A percentile compares a stretch with the other conserved stretches of the same genome.
These are phyloP conservation scores for Lentinula edodes DNA, from an alignment of 768 basidiomycete genomes.

Conservation along the genomic window DNA sequence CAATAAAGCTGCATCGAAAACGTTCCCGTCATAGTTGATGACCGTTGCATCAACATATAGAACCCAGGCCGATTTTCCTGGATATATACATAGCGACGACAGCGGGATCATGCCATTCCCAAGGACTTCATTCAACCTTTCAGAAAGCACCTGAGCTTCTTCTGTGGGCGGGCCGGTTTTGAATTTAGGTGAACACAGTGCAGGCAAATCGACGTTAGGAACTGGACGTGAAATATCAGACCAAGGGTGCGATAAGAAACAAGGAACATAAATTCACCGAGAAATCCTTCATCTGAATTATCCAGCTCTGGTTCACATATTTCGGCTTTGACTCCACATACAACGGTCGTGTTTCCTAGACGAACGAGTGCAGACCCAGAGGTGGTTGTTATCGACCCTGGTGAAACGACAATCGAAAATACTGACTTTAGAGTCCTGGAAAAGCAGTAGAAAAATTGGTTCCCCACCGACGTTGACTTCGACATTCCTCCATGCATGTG, in stretches of 20 bases:
- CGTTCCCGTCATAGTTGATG: conserved; percentile 97
- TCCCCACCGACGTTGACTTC: conserved; percentile 73
- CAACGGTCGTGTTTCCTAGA: conserved; percentile 88
- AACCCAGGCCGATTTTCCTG: conserved; percentile 81
- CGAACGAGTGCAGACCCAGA: conserved; percentile 89
- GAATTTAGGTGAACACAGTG: conserved; percentile 89
- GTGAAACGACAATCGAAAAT: background rate
- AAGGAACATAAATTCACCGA: conserved; percentile 49
- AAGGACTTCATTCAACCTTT: conserved; percentile 73
- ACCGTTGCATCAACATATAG: conserved; percentile 94
- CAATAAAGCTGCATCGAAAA: conserved; percentile 83
- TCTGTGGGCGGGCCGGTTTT: conserved; percentile 94
- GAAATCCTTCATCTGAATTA: conserved; percentile 66
- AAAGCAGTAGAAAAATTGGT: background rate
- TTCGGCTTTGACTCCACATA: conserved; percentile 95
- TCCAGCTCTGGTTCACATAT: conserved; percentile 87
- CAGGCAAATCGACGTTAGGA: conserved; percentile 91
- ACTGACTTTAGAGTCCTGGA: background rate
- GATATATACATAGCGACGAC: conserved; percentile 71
- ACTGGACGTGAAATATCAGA: conserved; percentile 40
- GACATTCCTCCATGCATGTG: conserved; percentile 66
- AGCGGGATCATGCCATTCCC: conserved; percentile 64
- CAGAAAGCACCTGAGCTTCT: conserved; percentile 89
- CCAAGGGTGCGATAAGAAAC: background rate
- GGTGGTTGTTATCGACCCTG: conserved; percentile 92